Conservation (phyloP, 179 eudicot genomes). For the Heliamphora pulchella region DNA sequence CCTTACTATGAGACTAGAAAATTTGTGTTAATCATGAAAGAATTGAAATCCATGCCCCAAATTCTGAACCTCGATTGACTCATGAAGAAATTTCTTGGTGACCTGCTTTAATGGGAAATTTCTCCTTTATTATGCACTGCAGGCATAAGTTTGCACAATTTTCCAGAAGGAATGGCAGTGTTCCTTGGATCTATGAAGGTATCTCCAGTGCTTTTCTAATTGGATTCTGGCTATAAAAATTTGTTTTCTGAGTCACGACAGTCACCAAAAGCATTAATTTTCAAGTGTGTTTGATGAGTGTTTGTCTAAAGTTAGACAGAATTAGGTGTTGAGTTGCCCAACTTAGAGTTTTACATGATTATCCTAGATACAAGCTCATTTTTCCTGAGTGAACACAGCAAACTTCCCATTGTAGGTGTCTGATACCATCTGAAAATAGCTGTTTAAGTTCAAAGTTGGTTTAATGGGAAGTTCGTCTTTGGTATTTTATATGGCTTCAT, state of each 20-base stretch:
- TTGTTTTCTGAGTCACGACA: background rate
- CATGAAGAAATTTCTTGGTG: background rate
- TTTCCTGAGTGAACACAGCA: background rate
- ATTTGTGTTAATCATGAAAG: background rate
- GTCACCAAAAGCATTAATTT: background rate
- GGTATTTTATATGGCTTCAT: background rate
- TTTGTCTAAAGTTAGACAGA: background rate
- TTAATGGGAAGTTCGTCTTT: background rate
- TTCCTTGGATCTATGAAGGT: constrained; percentile 98
- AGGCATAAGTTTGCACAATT: constrained; percentile 97
- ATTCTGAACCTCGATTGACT: background rate
- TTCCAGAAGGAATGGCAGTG: constrained; percentile 98
- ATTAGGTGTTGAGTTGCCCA: background rate
- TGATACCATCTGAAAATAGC: constrained; percentile 4
- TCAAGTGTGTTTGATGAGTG: background rate
- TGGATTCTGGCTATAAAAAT: background rate
- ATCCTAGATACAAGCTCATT: background rate
- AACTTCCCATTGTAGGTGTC: background rate
- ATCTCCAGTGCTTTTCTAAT: constrained; percentile 4
- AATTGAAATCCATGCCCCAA: background rate
- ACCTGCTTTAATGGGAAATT: constrained; percentile 6
- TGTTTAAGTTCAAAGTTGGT: background rate
- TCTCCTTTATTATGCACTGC: constrained; percentile 7
- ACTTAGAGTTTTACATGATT: background rate
- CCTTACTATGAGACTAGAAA: background rate